Evolutionary conservation across 2,329 filamentous ascomycete species (phyloP).

Genomic region (Ophiostoma sp.): DNA sequence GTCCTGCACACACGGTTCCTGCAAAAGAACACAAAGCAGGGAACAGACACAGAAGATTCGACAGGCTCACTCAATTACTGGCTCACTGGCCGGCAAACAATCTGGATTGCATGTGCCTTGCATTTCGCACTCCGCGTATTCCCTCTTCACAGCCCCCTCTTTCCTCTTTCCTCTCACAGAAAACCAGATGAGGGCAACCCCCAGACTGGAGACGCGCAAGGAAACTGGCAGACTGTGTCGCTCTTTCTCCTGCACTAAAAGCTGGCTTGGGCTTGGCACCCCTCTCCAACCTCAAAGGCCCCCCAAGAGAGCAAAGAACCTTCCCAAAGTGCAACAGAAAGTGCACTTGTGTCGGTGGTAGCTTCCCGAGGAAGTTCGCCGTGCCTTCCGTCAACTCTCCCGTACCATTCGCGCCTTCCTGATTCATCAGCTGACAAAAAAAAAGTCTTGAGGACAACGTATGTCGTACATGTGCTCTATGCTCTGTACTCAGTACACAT

Average conservation of each 20-base stretch:
- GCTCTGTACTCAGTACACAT: neutral
- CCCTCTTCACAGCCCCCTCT: neutral
- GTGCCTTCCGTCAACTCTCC: neutral
- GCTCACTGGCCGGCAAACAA: neutral
- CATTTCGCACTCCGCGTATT: neutral
- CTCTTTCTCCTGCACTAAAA: slow-evolving; percentile 9
- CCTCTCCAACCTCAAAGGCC: neutral
- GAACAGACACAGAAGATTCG: neutral
- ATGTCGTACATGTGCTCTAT: neutral
- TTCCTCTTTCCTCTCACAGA: neutral
- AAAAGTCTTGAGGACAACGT: neutral
- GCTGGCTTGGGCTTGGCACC: slow-evolving; percentile 1
- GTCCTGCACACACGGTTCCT: neutral
- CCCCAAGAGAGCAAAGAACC: too few relatives aligned
- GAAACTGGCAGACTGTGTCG: neutral
- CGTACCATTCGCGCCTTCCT: neutral
- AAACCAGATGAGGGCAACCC: neutral
- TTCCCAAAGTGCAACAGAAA: too few relatives aligned
- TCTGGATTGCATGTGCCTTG: neutral
- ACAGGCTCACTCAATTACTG: neutral
- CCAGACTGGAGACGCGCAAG: neutral
- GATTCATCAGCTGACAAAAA: neutral
- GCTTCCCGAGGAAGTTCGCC: neutral
- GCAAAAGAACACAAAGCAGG: neutral
- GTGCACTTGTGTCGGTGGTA: neutral